These are phyloP conservation scores for Suhomyces emberorum DNA, from an alignment of 805 yeast genomes.

Conservation along the genomic window DNA sequence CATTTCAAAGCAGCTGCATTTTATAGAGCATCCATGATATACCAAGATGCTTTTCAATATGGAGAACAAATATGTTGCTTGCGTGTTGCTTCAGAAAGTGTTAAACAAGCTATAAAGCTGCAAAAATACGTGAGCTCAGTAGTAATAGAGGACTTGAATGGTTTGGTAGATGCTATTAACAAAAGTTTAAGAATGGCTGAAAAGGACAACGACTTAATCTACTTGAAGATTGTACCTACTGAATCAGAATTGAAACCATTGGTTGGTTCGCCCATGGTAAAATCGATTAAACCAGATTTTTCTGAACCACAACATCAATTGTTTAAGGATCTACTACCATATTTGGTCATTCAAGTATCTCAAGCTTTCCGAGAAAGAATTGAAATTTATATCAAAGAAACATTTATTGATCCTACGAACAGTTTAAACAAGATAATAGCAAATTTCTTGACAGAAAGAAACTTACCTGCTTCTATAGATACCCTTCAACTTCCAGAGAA, in stretches of 20 bases:
- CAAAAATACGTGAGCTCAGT: slow-evolving; percentile 40
- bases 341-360: slow-evolving; percentile 59
- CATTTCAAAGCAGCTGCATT: slow-evolving; percentile 75
- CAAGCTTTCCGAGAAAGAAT: slow-evolving; percentile 68
- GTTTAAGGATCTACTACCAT: slow-evolving; percentile 55
- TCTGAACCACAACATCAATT: slow-evolving; percentile 17
- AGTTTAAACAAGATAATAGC: slow-evolving; percentile 45
- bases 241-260: slow-evolving; percentile 38
- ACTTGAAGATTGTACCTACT: slow-evolving; percentile 62
- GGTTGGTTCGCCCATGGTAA: slow-evolving; percentile 54
- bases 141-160: slow-evolving; percentile 51
- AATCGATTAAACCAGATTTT: slow-evolving; percentile 34
- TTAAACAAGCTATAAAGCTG: slow-evolving; percentile 35
- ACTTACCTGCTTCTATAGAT: slow-evolving; percentile 63
- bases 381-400: slow-evolving; percentile 48
- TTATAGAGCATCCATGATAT: slow-evolving; percentile 54
- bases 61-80: slow-evolving; percentile 72
- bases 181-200: slow-evolving; percentile 54
- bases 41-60: slow-evolving; percentile 48
- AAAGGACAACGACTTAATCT: slow-evolving; percentile 78
- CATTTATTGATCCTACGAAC: slow-evolving; percentile 43
- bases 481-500: slow-evolving; percentile 54
- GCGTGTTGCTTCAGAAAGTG: slow-evolving; percentile 36
- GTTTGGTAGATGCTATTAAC: slow-evolving; percentile 45
- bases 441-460: slow-evolving; percentile 43